Conservation (phyloP, 768 basidiomycete species). For the Hypholoma sublateritium region DNA sequence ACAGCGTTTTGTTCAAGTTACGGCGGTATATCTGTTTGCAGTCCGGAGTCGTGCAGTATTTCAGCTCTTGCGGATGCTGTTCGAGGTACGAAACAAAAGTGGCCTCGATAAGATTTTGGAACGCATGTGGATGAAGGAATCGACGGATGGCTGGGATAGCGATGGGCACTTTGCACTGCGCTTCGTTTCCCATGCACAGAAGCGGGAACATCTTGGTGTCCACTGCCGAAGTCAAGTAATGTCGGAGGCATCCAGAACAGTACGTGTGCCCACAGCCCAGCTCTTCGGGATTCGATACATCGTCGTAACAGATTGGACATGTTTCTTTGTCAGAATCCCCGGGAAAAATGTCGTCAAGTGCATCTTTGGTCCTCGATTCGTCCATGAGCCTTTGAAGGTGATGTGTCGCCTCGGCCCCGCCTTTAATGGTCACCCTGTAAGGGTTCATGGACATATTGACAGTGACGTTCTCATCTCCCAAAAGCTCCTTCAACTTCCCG, state of each 20-base stretch:
- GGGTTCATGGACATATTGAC: slow-evolving; percentile 38
- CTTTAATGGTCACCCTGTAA: slow-evolving; percentile 48
- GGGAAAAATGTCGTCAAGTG: slow-evolving; percentile 1
- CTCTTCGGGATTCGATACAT: slow-evolving; percentile 37
- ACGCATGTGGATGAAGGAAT: slow-evolving; percentile 49
- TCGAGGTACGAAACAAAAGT: slow-evolving; percentile 58
- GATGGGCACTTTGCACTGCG: slow-evolving; percentile 51
- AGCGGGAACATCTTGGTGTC: slow-evolving; percentile 55
- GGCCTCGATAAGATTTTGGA: slow-evolving; percentile 52
- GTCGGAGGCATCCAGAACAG: slow-evolving; percentile 48
- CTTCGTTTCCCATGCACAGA: slow-evolving; percentile 61
- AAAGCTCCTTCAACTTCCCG: slow-evolving; percentile 45
- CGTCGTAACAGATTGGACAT: slow-evolving; percentile 59
- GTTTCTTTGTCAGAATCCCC: slow-evolving; percentile 13
- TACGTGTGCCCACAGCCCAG: slow-evolving; percentile 51
- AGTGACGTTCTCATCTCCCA: slow-evolving; percentile 54
- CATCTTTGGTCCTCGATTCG: slow-evolving; percentile 28
- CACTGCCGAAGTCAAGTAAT: slow-evolving; percentile 42
- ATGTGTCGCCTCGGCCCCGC: slow-evolving; percentile 56
- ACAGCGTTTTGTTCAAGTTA: slow-evolving; percentile 18
- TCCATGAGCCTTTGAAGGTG: slow-evolving; percentile 43
- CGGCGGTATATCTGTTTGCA: slow-evolving; percentile 65
- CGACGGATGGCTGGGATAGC: slow-evolving; percentile 51
- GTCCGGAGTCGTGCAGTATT: slow-evolving; percentile 72
- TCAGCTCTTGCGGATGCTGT: slow-evolving; percentile 52